Percentiles rank a stretch among this genome's conserved stretches.
These are phyloP conservation scores for Fraxinus nigra DNA, from an alignment of 305 asterid species.

Conservation along the genomic window DNA sequence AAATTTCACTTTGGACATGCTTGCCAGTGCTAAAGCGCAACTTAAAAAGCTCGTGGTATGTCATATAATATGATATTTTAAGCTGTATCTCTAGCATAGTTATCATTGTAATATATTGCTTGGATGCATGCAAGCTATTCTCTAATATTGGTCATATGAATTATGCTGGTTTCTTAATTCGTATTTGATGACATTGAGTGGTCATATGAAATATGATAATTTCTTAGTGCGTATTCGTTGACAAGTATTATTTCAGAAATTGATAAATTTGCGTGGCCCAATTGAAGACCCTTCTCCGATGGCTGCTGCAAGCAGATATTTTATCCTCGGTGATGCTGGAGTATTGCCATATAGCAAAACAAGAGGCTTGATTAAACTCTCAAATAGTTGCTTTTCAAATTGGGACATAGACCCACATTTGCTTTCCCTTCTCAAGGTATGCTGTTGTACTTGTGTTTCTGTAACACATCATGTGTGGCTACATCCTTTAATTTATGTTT, in stretches of 20 bases:
- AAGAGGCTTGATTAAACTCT: conserved; percentile 62
- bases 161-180: conserved; percentile 20
- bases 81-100: not conserved
- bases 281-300: conserved; percentile 84
- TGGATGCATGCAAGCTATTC: conserved; percentile 16
- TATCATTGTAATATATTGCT: not conserved
- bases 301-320: conserved; percentile 59
- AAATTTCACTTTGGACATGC: conserved; percentile 57
- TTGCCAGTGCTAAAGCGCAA: conserved; percentile 63
- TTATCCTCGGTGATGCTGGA: conserved; percentile 67
- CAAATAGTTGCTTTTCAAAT: conserved; percentile 66
- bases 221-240: conserved; percentile 26
- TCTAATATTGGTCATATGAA: conserved; percentile 19
- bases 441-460: conserved; percentile 17
- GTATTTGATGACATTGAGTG: conserved; percentile 23
- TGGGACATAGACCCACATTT: conserved; percentile 66
- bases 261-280: conserved; percentile 54
- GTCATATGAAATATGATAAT: conserved; percentile 11
- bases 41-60: conserved; percentile 74
- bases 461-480: not conserved
- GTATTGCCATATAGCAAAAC: conserved; percentile 63
- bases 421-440: conserved; percentile 88
- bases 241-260: conserved; percentile 55
- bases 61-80: conserved; percentile 11
- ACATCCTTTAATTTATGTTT: not conserved